A percentile compares a stretch with the other conserved stretches of the same genome.
phyloP scores from a whole-genome alignment of 2,329 filamentous ascomycete genomes.

The Elsinoe australis region DNA sequence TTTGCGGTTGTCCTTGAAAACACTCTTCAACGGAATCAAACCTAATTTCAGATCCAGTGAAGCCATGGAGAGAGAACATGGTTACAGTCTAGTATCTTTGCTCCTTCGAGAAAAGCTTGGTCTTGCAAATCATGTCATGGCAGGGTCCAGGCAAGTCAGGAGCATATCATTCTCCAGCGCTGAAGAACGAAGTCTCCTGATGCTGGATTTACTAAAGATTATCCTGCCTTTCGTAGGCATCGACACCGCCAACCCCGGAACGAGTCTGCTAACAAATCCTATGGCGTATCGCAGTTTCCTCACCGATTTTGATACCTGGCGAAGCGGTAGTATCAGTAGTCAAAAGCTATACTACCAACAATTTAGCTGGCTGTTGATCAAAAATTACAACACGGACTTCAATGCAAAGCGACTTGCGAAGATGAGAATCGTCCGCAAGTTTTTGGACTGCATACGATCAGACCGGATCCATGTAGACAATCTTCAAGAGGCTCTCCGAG shows the following conservation, averaged over 20 bases:
- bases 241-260: conserved; percentile 65
- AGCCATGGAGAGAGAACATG: conserved; percentile 93
- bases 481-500: conserved; percentile 66
- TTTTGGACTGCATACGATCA: conserved; percentile 83
- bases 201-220: conserved; percentile 59
- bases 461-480: conserved; percentile 67
- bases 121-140: conserved; percentile 29
- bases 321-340: conserved; percentile 64
- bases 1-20: conserved; percentile 68
- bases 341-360: conserved; percentile 90
- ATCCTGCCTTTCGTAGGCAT: conserved; percentile 86
- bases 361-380: conserved; percentile 78
- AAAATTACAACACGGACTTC: conserved; percentile 86
- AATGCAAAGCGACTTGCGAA: conserved; percentile 78
- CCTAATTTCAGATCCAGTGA: conserved; percentile 97
- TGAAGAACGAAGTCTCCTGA: conserved; percentile 46
- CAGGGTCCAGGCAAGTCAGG: background rate
- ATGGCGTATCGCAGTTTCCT: conserved; percentile 86
- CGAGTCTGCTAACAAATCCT: conserved; percentile 92
- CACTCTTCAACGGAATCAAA: conserved; percentile 76
- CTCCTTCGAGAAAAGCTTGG: conserved; percentile 78
- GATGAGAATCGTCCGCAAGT: conserved; percentile 90
- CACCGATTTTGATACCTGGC: conserved; percentile 90
- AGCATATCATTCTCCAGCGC: conserved; percentile 19
- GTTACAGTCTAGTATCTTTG: conserved; percentile 79